These are phyloP conservation scores for Podosphaera fusca DNA, from an alignment of 2,329 filamentous ascomycete species.

Conservation along the genomic window DNA sequence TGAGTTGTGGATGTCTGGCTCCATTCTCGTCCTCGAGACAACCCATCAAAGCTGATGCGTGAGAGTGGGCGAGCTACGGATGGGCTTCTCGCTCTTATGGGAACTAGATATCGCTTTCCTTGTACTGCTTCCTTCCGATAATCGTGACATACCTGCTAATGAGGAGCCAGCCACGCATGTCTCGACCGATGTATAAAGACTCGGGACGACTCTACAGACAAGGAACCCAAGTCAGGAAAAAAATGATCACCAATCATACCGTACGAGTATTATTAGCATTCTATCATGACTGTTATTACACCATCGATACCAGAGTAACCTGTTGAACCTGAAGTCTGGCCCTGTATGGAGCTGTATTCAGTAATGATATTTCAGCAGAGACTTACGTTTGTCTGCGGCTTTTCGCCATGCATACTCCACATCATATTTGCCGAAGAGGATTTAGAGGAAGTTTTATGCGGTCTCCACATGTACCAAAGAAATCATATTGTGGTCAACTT, in stretches of 20 bases:
- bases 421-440: neutral
- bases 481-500: neutral
- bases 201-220: neutral
- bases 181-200: neutral
- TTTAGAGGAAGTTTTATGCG: neutral
- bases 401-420: neutral
- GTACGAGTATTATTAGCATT: too few species aligned
- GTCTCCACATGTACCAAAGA: neutral
- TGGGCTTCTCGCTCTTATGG: too few species aligned
- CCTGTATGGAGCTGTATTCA: neutral
- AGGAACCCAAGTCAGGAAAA: neutral
- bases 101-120: neutral
- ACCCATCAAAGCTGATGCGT: too few species aligned
- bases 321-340: neutral
- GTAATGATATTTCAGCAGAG: neutral
- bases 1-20: too few species aligned
- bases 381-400: neutral
- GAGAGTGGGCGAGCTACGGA: too few species aligned
- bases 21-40: too few species aligned
- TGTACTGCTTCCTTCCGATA: neutral
- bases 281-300: neutral
- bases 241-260: neutral
- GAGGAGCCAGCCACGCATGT: neutral
- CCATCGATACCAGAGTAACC: neutral
- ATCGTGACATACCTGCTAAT: neutral